Evolutionary conservation across 177 flowering plant genomes (phyloP).

Genomic region (Tripterygium wilfordii): DNA sequence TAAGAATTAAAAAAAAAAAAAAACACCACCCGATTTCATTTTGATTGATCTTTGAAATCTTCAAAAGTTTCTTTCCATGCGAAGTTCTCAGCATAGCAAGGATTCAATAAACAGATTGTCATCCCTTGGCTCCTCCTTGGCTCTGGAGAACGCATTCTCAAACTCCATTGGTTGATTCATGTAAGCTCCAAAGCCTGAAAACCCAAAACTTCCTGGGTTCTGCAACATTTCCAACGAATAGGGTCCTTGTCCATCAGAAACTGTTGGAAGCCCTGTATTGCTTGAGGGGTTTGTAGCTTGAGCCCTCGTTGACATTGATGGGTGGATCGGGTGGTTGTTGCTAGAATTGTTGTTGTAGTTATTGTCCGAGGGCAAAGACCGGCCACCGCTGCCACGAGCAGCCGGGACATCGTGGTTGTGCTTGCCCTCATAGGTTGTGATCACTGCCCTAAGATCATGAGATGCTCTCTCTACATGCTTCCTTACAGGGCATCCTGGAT

Average conservation of each 20-base stretch:
- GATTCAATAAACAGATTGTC: slow-evolving; percentile 48
- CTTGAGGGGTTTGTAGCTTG: slow-evolving; percentile 6
- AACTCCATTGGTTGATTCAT: slow-evolving; percentile 14
- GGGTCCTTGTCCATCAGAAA: slow-evolving; percentile 23
- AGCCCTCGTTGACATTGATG: too few relatives aligned
- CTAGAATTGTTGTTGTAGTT: slow-evolving; percentile 2
- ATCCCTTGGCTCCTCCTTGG: slow-evolving; percentile 55
- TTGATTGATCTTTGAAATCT: too few relatives aligned
- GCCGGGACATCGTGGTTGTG: slow-evolving; percentile 64
- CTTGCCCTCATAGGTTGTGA: too few relatives aligned
- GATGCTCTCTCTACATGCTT: too few relatives aligned
- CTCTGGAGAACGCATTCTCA: slow-evolving; percentile 17
- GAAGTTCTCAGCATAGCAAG: slow-evolving; percentile 19
- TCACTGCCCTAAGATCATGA: too few relatives aligned
- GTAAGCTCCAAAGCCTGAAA: slow-evolving; percentile 25
- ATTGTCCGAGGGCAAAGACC: slow-evolving; percentile 8
- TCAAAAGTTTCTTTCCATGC: too few relatives aligned
- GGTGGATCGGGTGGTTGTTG: slow-evolving; percentile 3
- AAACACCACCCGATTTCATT: too few relatives aligned
- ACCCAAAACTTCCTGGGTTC: too few relatives aligned
- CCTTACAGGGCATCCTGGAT: too few relatives aligned
- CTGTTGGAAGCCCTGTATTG: slow-evolving; percentile 1
- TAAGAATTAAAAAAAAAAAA: too few relatives aligned
- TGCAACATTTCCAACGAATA: slow-evolving; percentile 37
- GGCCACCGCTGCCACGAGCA: slow-evolving; percentile 47